These are phyloP conservation scores for Colletotrichum sp. DNA, from an alignment of 2,329 filamentous ascomycete genomes.

Conservation along the genomic window DNA sequence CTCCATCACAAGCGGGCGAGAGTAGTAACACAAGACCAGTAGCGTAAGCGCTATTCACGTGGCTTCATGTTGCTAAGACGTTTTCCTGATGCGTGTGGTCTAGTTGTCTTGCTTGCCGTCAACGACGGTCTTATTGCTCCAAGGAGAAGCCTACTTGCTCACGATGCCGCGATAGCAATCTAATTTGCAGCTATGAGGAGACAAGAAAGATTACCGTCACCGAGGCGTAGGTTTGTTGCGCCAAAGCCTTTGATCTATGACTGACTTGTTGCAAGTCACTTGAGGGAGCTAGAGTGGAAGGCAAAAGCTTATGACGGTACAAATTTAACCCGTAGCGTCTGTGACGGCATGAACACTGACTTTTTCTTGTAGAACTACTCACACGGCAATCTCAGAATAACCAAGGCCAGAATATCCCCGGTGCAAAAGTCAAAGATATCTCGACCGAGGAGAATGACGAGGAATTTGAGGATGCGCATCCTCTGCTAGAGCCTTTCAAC, in stretches of 20 bases:
- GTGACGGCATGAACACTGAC: background rate
- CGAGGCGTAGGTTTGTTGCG: conserved; percentile 28
- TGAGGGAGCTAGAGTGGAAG: conserved; percentile 11
- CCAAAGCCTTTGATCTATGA: background rate
- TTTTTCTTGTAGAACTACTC: background rate
- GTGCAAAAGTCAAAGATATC: background rate
- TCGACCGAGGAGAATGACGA: conserved; percentile 29
- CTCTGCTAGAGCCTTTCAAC: conserved; percentile 37
- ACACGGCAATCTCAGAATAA: background rate
- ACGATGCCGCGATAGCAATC: conserved; percentile 33
- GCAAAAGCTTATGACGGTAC: conserved; percentile 14
- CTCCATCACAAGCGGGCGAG: background rate
- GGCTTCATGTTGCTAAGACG: background rate
- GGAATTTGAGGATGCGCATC: conserved; percentile 35
- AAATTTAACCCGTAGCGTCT: accelerated
- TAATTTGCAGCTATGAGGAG: conserved; percentile 38
- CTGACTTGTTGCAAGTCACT: background rate
- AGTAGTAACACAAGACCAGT: conserved; percentile 26
- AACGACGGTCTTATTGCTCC: conserved; percentile 39
- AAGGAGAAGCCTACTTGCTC: conserved; percentile 40
- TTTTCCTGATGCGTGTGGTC: background rate
- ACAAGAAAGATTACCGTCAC: conserved; percentile 38
- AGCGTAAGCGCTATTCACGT: conserved; percentile 25
- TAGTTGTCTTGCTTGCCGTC: conserved; percentile 39
- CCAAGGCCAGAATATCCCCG: background rate